These are phyloP conservation scores for Scheffersomyces segobiensis DNA, from an alignment of 1,139 yeast species.

Conservation along the genomic window DNA sequence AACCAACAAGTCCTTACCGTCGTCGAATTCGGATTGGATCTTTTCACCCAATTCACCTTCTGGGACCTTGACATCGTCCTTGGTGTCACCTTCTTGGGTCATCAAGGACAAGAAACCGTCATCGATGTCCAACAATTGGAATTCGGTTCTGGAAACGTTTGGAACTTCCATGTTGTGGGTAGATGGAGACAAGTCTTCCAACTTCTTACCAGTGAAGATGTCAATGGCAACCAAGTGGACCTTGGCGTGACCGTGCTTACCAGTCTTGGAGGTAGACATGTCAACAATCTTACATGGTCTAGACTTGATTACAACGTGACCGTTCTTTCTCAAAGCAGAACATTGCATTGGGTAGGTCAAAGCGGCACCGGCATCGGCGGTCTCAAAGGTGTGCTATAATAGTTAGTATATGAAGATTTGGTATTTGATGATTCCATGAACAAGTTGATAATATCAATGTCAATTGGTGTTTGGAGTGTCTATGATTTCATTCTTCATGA, in stretches of 20 bases:
- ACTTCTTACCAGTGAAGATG: conserved; percentile 98
- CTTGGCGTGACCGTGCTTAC: conserved; percentile 99
- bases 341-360: conserved; percentile 99
- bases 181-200: conserved; percentile 99
- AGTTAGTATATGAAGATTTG: conserved; percentile 28
- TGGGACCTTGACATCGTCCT: conserved; percentile 98
- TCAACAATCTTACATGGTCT: conserved; percentile 99
- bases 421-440: neutral
- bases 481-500: neutral
- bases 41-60: conserved; percentile 96
- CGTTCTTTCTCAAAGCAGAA: conserved; percentile 99
- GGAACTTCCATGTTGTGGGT: conserved; percentile 99
- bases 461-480: neutral
- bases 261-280: conserved; percentile 99
- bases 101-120: conserved; percentile 97
- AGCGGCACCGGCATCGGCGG: conserved; percentile 99
- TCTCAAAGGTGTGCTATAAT: conserved; percentile 83
- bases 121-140: conserved; percentile 95
- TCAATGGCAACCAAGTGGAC: conserved; percentile 99
- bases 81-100: conserved; percentile 97
- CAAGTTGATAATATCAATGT: neutral
- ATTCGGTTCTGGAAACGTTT: conserved; percentile 93
- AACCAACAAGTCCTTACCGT: conserved; percentile 95
- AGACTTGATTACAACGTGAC: conserved; percentile 97
- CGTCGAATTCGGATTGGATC: conserved; percentile 90